Base-by-base conservation (phyloP, 108 stramenopile genomes). In the Nitzschia sp. region DNA sequence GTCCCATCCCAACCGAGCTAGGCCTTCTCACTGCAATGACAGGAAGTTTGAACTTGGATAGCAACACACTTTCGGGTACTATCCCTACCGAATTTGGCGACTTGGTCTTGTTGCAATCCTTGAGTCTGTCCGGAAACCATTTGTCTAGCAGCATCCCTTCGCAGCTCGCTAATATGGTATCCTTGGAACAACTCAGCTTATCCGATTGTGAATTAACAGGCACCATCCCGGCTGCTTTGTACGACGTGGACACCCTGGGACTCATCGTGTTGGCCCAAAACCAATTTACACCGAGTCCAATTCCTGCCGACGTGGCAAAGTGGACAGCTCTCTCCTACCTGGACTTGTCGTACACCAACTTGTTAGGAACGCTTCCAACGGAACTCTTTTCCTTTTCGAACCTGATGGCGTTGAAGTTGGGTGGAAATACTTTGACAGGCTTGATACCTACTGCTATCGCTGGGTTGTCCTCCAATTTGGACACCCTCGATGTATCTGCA, bases 41-140 rank as follows among this genome's bases (percentile, higher is more conserved):
- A 2, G 39, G 53, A 54, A 26, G 11, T 25, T 38, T 71, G 8
- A 38, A 29, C 7, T 60, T 71, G 12, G 52, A 44, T 1, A 22
- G 58, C 38, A 71, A 71, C 38, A 43, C 41, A 15, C 34, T 72
- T 6, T 51, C 55, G 2, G 71, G 71, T 2, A 29, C 53, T 37
- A 72, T 72, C 43, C 71, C 71, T 12, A 34, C 19, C 10, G 63
- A 55, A 11, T 17, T 72, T 37, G 71, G 71, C 19, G 15, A 40
- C 26, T 41, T 56, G 29, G 61, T 42, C 7, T 69, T 25, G 29
- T 57, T 91, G 21, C 69, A 81, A 43, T 68, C 59, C 29, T 60
- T 91, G 25, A 78, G 77, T 53, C 57, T 91, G 46, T 78, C 84
- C 38, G 57, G 56, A 7, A 91, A 91, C 75, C 53, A 63, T n/a